Evolutionary conservation across 257 asterid species (phyloP).

Genomic region (Marsdenia floribunda): DNA sequence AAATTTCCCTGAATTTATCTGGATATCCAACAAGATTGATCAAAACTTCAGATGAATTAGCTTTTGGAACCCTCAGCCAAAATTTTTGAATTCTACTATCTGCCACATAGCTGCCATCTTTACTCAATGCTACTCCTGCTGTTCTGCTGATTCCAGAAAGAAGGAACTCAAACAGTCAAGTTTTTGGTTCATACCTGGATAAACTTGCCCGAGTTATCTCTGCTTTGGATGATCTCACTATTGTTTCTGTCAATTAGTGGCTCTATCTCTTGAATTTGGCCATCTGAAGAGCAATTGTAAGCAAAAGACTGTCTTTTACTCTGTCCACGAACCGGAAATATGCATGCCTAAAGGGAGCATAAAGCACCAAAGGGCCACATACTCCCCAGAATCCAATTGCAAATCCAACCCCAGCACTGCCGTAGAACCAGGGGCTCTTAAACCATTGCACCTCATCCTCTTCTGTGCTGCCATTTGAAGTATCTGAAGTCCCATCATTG

Average conservation of each 20-base stretch:
- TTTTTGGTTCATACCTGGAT: slow-evolving; percentile 34
- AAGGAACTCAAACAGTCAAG: slow-evolving; percentile 21
- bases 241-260: slow-evolving; percentile 24
- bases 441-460: not conserved
- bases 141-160: slow-evolving; percentile 35
- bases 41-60: slow-evolving; percentile 28
- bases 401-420: not conserved
- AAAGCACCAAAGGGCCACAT: not conserved
- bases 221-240: slow-evolving; percentile 29
- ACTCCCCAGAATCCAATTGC: not conserved
- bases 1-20: slow-evolving; percentile 40
- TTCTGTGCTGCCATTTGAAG: not conserved
- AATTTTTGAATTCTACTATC: slow-evolving; percentile 32
- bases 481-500: not conserved
- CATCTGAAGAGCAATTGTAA: not conserved
- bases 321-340: not conserved
- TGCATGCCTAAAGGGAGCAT: not conserved
- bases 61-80: slow-evolving; percentile 43
- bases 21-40: slow-evolving; percentile 33
- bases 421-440: not conserved
- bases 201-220: slow-evolving; percentile 32
- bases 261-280: not conserved
- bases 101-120: slow-evolving; percentile 28
- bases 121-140: slow-evolving; percentile 38
- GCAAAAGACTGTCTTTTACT: not conserved